These are phyloP conservation scores for Candida parachauliodes DNA, from an alignment of 805 yeast genomes.

Conservation along the genomic window DNA sequence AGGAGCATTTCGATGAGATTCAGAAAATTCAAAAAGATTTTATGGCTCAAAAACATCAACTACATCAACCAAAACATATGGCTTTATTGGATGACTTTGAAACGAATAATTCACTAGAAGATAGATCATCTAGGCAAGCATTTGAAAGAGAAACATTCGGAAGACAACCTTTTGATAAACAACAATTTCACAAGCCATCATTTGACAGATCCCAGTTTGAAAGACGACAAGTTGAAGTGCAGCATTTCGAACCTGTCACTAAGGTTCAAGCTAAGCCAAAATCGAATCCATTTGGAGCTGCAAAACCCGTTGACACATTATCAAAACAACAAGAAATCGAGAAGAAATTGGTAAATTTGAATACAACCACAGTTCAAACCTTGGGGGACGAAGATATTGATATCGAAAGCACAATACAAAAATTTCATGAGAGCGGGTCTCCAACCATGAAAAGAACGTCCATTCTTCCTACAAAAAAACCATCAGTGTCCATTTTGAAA, in stretches of 20 bases:
- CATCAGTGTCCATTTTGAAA: constrained; percentile 18
- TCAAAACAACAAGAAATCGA: constrained; percentile 64
- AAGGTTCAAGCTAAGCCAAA: constrained; percentile 33
- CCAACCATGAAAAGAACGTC: constrained; percentile 10
- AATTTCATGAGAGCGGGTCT: constrained; percentile 14
- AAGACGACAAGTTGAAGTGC: neutral
- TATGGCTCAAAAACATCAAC: constrained; percentile 10
- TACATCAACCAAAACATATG: constrained; percentile 11
- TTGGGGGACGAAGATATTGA: constrained; percentile 16
- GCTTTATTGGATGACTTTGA: constrained; percentile 11
- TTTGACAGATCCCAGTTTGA: no score
- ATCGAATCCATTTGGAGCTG: constrained; percentile 75
- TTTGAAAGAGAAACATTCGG: no score
- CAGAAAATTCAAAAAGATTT: constrained; percentile 29
- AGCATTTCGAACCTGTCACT: neutral
- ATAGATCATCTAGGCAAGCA: neutral
- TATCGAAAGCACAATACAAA: constrained; percentile 11
- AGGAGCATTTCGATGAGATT: constrained; percentile 29
- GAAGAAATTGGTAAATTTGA: constrained; percentile 24
- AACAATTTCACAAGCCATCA: no score
- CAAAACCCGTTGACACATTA: constrained; percentile 79
- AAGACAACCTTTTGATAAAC: no score
- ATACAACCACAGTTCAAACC: constrained; percentile 32
- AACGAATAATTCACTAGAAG: constrained; percentile 2
- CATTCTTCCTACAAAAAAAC: constrained; percentile 9